phyloP scores from a whole-genome alignment of 148 eudicot species.

The Salicornia ramosissima region DNA sequence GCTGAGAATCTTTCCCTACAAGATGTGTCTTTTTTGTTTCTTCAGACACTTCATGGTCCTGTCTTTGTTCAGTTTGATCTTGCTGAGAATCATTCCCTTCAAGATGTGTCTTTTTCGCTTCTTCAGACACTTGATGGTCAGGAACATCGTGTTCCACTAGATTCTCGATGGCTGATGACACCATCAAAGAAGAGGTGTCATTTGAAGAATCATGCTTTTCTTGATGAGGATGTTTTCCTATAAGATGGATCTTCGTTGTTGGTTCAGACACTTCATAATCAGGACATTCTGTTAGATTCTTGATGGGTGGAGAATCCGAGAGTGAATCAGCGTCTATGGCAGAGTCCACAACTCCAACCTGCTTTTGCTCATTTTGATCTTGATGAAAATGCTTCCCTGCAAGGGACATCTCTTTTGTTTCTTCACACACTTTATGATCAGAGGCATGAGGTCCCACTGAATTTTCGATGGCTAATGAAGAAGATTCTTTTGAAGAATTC shows the following conservation, averaged over 20 bases:
- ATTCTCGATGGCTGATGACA: slow-evolving; percentile 10
- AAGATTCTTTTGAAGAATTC: slow-evolving; percentile 6
- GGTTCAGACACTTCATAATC: not conserved
- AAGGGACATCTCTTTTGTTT: not conserved
- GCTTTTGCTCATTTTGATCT: not conserved
- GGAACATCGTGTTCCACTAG: not conserved
- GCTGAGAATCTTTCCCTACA: not conserved
- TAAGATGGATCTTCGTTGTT: not conserved
- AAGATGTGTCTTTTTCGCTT: not conserved
- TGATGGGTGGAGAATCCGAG: not conserved
- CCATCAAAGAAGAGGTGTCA: slow-evolving; percentile 7
- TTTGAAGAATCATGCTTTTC: not conserved
- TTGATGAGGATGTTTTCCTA: not conserved
- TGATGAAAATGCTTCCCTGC: not conserved
- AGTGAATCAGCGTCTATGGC: slow-evolving; percentile 5
- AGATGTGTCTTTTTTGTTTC: slow-evolving; percentile 2
- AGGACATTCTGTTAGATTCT: slow-evolving; percentile 3
- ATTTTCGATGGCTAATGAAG: slow-evolving; percentile 13
- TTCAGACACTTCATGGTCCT: slow-evolving; percentile 4
- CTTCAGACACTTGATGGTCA: not conserved
- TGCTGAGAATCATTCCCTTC: not conserved
- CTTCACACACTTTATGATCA: slow-evolving; percentile 6
- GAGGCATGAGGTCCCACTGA: slow-evolving; percentile 1
- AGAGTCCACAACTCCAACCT: not conserved
- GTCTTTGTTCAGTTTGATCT: not conserved